phyloP scores from a whole-genome alignment of 495 filamentous ascomycete genomes.

The Pyrenula aspistea region DNA sequence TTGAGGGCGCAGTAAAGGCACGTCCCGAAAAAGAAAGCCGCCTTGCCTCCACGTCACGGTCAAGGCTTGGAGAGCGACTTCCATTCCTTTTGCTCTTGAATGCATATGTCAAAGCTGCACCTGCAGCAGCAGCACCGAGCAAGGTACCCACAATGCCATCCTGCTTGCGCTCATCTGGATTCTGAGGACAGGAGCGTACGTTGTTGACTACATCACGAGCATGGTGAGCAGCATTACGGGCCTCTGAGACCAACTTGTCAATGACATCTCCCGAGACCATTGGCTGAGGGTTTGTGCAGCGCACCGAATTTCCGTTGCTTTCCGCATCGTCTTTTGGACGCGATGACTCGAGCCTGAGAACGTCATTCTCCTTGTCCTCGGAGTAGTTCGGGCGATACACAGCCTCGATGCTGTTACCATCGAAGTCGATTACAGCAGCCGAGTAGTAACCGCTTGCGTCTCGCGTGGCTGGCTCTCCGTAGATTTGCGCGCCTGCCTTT shows the following conservation, averaged over 20 bases:
- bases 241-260: conserved; percentile 19
- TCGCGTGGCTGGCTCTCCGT: conserved; percentile 41
- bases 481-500: conserved; percentile 43
- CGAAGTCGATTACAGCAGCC: conserved; percentile 47
- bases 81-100: conserved; percentile 44
- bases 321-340: conserved; percentile 15
- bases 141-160: conserved; percentile 56
- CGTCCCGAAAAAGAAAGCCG: conserved; percentile 1
- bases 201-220: conserved; percentile 8
- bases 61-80: conserved; percentile 14
- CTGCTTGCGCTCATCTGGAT: conserved; percentile 25
- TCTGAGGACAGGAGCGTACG: conserved; percentile 20
- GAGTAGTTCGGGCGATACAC: conserved; percentile 31
- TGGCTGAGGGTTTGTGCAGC: conserved; percentile 17
- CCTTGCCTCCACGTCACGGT: conserved; percentile 7
- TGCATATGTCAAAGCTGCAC: conserved; percentile 63
- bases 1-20: conserved; percentile 14
- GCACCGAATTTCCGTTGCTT: conserved; percentile 15
- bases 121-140: conserved; percentile 65
- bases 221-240: conserved; percentile 17
- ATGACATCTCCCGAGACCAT: conserved; percentile 3
- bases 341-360: conserved; percentile 23
- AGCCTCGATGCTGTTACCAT: conserved; percentile 50
- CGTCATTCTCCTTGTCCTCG: conserved; percentile 15
- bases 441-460: conserved; percentile 43